Evolutionary conservation across 2,329 filamentous ascomycete genomes (phyloP), one percentile per base, ranked within the genome.

Genomic region (Nemania abortiva): DNA sequence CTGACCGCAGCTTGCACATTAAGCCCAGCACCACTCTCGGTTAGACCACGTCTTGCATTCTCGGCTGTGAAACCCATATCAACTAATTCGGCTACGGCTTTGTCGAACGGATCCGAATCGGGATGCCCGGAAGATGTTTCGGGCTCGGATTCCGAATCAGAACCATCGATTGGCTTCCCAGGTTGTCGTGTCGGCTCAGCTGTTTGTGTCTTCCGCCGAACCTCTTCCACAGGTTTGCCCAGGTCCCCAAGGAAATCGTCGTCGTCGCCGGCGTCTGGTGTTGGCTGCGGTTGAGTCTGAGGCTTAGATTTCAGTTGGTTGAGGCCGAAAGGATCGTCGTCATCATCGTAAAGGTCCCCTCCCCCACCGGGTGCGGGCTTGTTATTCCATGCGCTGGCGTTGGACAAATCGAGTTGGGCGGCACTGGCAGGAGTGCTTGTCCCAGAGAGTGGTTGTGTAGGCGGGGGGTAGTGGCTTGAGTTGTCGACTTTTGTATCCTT

Each of bases 51-150:
- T 63, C 88, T 87, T n/a, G 96, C 92, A 76, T 94, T 94, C 67
- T 97, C 93, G 0, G 90, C 87, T 0, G 93, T 90, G 75, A 99
- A 99, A 0, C 96, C 96, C 89, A 98, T 98, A 73, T 98, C 95
- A 2, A 98, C 90, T 29, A 99, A 83, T 78, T 98, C 94, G 10
- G 93, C 93, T 29, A 98, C 88, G 10, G 94, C 93, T 73, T 88
- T 89, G 76, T 97, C 94, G 66, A 91, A 90, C 0, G 88, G 89
- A 74, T 94, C 91, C 42, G 88, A 73, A 39, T 72, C 67, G 13
- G 29, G 68, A 52, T 60, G 63, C 53, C 66, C 67, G 29, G 76
- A 70, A 27, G 63, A 65, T 31, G 68, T 47, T 61, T 75, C 76
- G 18, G 77, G 77, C n/a, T 86, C 85, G 2, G 83, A 83, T 52